Conservation (phyloP, 345 rosid genomes). For the Populus deltoides region DNA sequence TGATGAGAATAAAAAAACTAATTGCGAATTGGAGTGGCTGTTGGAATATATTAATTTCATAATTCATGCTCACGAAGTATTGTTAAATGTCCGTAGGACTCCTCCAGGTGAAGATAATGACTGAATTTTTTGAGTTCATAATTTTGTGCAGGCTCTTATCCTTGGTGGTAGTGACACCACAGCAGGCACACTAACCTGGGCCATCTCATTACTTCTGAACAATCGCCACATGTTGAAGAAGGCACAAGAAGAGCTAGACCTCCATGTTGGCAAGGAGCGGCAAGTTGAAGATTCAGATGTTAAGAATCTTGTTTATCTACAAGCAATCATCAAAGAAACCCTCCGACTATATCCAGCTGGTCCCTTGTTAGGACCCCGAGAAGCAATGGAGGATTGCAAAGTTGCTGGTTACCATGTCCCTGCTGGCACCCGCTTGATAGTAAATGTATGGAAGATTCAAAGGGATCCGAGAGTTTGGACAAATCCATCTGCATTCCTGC, state of each 20-base stretch:
- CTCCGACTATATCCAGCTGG: constrained; percentile 55
- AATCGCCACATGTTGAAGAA: constrained; percentile 36
- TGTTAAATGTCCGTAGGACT: no score
- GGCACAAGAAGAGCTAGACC: constrained; percentile 51
- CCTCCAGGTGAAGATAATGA: no score
- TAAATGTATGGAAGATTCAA: constrained; percentile 57
- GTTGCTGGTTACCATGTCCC: constrained; percentile 42
- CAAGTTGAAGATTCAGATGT: constrained; percentile 53
- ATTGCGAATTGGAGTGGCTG: no score
- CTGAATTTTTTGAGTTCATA: not conserved
- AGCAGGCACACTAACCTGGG: constrained; percentile 53
- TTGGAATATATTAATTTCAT: no score
- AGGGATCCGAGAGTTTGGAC: constrained; percentile 12
- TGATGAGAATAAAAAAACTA: no score
- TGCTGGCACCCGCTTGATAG: constrained; percentile 45
- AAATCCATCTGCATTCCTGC: not conserved
- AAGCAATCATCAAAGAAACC: constrained; percentile 62
- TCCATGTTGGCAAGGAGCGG: constrained; percentile 41
- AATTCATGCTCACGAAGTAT: no score
- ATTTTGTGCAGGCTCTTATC: constrained; percentile 39
- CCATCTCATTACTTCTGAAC: constrained; percentile 54
- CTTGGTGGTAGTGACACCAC: constrained; percentile 52
- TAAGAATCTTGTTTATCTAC: constrained; percentile 43
- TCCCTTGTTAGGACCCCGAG: constrained; percentile 46
- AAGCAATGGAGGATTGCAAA: constrained; percentile 47